Percentiles rank a stretch among this genome's conserved stretches.
These are phyloP conservation scores for Magnolia changhungtana DNA, from an alignment of 164 flowering plant genomes.

Conservation along the genomic window DNA sequence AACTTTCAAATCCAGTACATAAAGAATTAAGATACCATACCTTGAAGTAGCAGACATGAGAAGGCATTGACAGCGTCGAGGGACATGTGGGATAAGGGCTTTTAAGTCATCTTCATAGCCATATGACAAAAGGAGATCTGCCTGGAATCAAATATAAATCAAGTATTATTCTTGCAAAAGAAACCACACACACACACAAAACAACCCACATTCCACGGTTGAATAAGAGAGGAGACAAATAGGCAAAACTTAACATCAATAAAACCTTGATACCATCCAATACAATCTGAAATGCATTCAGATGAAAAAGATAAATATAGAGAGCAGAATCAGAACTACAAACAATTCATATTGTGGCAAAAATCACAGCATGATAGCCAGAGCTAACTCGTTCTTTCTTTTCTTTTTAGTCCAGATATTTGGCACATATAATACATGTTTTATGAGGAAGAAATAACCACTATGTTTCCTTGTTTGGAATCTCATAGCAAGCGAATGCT, in stretches of 20 bases:
- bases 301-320: neutral
- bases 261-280: neutral
- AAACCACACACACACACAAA: neutral
- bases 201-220: neutral
- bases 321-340: neutral
- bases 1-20: conserved; percentile 3
- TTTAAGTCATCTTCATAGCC: conserved; percentile 92
- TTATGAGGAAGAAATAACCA: no score
- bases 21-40: conserved; percentile 30
- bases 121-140: conserved; percentile 88
- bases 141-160: conserved; percentile 48
- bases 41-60: conserved; percentile 98
- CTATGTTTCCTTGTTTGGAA: neutral
- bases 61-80: conserved; percentile 90
- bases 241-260: neutral
- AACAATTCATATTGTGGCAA: no score
- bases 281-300: conserved; percentile 7
- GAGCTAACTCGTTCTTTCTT: no score
- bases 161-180: neutral
- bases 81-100: conserved; percentile 64
- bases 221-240: neutral
- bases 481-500: neutral
- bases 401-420: no score
- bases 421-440: no score
- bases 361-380: no score